Evolutionary conservation across 2,329 filamentous ascomycete species (phyloP).

Genomic region (Colletotrichum limetticola): DNA sequence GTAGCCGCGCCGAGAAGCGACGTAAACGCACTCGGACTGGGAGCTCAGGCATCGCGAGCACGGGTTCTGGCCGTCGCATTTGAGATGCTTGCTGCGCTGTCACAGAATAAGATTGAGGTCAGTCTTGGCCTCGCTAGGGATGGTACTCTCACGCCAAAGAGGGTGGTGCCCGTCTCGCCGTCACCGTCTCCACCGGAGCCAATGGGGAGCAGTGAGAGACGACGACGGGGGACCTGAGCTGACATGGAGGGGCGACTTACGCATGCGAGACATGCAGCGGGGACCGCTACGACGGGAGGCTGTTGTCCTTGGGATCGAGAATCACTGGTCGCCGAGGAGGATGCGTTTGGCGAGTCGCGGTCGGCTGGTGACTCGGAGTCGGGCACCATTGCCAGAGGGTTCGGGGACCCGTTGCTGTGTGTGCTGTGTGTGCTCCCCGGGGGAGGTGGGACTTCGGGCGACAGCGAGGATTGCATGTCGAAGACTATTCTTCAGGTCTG

Average conservation of each 20-base stretch:
- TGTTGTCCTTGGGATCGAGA: constrained; percentile 35
- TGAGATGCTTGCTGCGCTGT: constrained; percentile 75
- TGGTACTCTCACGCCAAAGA: not conserved
- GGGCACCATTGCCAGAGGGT: constrained; percentile 15
- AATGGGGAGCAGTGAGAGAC: not conserved
- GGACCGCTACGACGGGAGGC: constrained; percentile 52
- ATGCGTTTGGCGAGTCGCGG: constrained; percentile 28
- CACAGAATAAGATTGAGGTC: not conserved
- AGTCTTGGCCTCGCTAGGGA: not conserved
- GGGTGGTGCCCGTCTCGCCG: not conserved
- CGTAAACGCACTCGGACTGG: constrained; percentile 74
- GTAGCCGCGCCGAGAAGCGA: constrained; percentile 80
- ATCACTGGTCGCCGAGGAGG: constrained; percentile 37
- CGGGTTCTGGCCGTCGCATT: constrained; percentile 77
- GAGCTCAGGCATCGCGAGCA: constrained; percentile 74
- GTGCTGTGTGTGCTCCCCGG: constrained; percentile 29
- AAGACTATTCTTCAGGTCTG: not conserved
- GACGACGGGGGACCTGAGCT: not conserved
- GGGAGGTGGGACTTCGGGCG: constrained; percentile 23
- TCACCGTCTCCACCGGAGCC: not conserved
- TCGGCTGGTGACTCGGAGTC: constrained; percentile 35
- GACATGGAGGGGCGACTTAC: constrained; percentile 50
- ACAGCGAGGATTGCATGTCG: constrained; percentile 23
- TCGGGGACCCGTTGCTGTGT: constrained; percentile 31
- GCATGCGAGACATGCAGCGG: constrained; percentile 66